Evolutionary conservation across 768 basidiomycete genomes (phyloP).

Genomic region (Coprinellus micaceus): DNA sequence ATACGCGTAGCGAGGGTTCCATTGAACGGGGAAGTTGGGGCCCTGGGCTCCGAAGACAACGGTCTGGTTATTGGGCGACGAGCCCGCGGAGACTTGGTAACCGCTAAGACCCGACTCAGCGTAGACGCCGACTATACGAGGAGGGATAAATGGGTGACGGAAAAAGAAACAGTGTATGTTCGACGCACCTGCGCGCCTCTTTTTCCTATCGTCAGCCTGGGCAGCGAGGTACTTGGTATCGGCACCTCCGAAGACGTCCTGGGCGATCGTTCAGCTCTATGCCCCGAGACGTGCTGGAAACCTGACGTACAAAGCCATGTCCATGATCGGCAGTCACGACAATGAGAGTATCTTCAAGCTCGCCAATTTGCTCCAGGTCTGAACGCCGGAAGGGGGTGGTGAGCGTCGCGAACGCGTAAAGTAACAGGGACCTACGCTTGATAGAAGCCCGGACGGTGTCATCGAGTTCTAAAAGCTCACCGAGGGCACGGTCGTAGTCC

Average conservation of each 20-base stretch:
- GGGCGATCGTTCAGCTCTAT: conserved; percentile 5
- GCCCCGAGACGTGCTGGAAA: neutral
- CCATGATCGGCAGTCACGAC: conserved; percentile 46
- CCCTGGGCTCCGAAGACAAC: conserved; percentile 37
- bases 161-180: neutral
- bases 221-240: conserved; percentile 36
- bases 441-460: conserved; percentile 43
- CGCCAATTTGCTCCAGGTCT: conserved; percentile 42
- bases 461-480: conserved; percentile 42
- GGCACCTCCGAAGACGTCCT: conserved; percentile 43
- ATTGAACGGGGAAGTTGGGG: conserved; percentile 43
- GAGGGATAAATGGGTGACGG: neutral
- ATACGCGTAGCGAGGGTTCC: conserved; percentile 40
- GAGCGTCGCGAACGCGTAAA: neutral
- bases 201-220: conserved; percentile 30
- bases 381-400: neutral
- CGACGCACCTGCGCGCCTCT: conserved; percentile 26
- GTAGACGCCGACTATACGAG: conserved; percentile 34
- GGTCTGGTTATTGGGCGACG: conserved; percentile 36
- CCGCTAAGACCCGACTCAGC: conserved; percentile 37
- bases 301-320: conserved; percentile 38
- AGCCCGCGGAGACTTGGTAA: conserved; percentile 36
- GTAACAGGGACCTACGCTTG: conserved; percentile 25
- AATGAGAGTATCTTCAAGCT: conserved; percentile 39
- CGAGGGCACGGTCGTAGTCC: conserved; percentile 44